Base-by-base conservation (phyloP, 306 rosid genomes). In the Heteromeles arbutifolia region DNA sequence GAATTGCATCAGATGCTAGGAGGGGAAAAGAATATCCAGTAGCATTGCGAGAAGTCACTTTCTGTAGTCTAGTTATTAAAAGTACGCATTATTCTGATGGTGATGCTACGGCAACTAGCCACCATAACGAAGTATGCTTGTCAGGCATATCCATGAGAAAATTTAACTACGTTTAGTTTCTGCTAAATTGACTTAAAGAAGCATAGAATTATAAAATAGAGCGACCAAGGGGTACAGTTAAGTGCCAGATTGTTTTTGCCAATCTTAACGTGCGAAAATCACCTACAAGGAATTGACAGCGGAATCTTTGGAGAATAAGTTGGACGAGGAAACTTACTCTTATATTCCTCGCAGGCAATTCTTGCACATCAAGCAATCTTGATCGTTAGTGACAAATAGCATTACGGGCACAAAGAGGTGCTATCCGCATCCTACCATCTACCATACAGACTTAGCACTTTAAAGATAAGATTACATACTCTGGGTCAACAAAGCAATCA, bases 401-500 rank as follows among this genome's bases (percentile, higher is more conserved):
- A 37, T 8, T 34, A 18, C 75, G n/a, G 52, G 25, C 4, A 72
- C 21, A 56, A 6, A 34, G 75, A 11, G n/a, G 59, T 32, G 65
- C 18, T 29, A 45, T 26, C 24, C 11, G 4, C 32, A 71, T 54
- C 22, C 39, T 22, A 73, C 28, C 37, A 21, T 72, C 10, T 43
- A 26, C 14, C 68, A 39, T 52, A 57, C 15, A 41, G 11, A 41
- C 10, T 25, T 43, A 41, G 58, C 72, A 67, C 32, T 52, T 31
- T 61, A 39, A 32, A 74, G 77, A 72, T 29, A 37, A n/a, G 72
- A 70, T 43, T 65, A 79, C 91, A 61, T 88, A 91, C 96, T 87
- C 93, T 65, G 90, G 91, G 74, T 91, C 93, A 73, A 78, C 82
- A 79, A 87, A 91, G 83, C 66, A 82, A 65, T 91, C 91, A 70